phyloP scores from a whole-genome alignment of 140 eudicot species.

The Stevia rebaudiana region DNA sequence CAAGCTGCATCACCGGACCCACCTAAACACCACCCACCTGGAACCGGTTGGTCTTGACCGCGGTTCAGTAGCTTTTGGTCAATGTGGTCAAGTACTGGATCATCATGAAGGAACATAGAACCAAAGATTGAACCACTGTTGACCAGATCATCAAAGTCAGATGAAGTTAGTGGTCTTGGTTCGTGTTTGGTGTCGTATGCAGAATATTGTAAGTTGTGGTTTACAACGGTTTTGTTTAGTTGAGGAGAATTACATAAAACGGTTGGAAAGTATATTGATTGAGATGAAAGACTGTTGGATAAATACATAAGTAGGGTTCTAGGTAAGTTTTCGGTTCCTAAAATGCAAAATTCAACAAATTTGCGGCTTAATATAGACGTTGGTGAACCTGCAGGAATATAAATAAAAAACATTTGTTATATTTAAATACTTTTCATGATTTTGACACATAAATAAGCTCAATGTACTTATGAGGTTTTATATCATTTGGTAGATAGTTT shows the following conservation, averaged over 20 bases:
- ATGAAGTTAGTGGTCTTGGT: constrained; percentile 40
- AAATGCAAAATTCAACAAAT: constrained; percentile 65
- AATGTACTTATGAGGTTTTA: background rate
- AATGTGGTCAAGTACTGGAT: constrained; percentile 69
- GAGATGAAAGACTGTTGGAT: constrained; percentile 70
- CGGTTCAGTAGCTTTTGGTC: constrained; percentile 60
- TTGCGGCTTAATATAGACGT: constrained; percentile 62
- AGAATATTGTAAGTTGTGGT: constrained; percentile 59
- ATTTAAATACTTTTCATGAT: background rate
- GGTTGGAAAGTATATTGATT: constrained; percentile 78
- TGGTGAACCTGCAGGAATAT: constrained; percentile 57
- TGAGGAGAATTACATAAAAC: constrained; percentile 65
- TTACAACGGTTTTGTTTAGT: constrained; percentile 57
- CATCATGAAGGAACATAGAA: constrained; percentile 49
- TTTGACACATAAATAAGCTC: background rate
- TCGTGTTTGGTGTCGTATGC: constrained; percentile 38
- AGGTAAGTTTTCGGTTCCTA: constrained; percentile 82
- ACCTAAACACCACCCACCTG: constrained; percentile 98
- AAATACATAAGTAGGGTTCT: constrained; percentile 83
- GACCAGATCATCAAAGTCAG: constrained; percentile 40
- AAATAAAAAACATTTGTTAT: constrained; percentile 8
- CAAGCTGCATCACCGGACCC: constrained; percentile 42
- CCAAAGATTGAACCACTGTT: constrained; percentile 82
- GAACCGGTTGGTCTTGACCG: constrained; percentile 54
- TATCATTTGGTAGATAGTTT: background rate